Evolutionary conservation across 2,329 filamentous ascomycete species (phyloP), one percentile per base, ranked within the genome.

Genomic region (Aureobasidium leucospermi): DNA sequence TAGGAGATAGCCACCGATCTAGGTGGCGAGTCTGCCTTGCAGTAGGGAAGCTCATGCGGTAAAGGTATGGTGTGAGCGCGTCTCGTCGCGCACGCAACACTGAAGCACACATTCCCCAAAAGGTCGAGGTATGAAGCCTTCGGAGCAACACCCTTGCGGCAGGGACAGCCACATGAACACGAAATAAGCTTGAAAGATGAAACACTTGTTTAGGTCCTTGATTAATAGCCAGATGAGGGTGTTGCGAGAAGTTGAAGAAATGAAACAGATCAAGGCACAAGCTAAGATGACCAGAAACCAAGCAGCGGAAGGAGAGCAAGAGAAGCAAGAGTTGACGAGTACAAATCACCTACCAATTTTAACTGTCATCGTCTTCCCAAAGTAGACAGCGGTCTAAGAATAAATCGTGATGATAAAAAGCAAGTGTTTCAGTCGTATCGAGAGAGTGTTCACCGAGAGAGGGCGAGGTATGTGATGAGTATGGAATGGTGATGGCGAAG

Each of bases 131-230:
- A 69, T 67, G 67, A 60, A 67, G 65, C 66, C 66, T 57, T 64
- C 67, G 66, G 67, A 62, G 63, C 62, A 63, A 60, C 66, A 65
- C 65, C 68, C 69, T 69, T 69, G 63, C 67, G 60, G 63, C 58
- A 56, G 49, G 31, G 49, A 49, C 48, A 63, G 60, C 46, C 55
- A 45, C 49, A 53, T 42, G 31, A 29, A 38, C 19, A 23, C 23
- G 60, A 59, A 53, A 61, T 57, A 46, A 61, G 61, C 58, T 55
- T 53, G 16, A 58, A 48, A 31, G 19, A 53, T 55, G 51, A 55
- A 43, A 55, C 38, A 55, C 2, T 34, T 45, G 16, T 43, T 45
- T 43, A 11, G 13, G 9, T 32, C 11, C 49, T 52, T 41, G 49
- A 52, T n/a, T 51, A 16, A 52, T 31, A 15, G 15, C 34, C 39